Percentiles rank a stretch among this genome's conserved stretches.
Conservation (phyloP, 345 rosid species). For the Corchorus olitorius region DNA sequence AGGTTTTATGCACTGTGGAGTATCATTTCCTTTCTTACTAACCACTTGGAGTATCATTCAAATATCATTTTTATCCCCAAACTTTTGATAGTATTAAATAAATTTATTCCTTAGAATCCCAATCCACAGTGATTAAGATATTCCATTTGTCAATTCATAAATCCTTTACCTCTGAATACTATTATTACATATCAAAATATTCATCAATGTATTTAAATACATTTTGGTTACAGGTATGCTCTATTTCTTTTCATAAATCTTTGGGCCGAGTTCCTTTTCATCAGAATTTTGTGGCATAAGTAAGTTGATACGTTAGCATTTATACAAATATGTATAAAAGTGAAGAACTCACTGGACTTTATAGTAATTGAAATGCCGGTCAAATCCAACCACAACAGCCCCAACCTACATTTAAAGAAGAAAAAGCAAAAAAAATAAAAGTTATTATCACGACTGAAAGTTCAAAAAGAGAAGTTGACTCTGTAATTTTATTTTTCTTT, state of each 20-base stretch:
- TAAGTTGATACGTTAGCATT: neutral
- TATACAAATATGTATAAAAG: neutral
- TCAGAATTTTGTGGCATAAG: neutral
- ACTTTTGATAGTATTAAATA: neutral
- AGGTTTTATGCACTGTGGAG: neutral
- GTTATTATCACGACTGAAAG: neutral
- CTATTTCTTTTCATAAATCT: neutral
- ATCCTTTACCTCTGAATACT: neutral
- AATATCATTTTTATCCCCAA: neutral
- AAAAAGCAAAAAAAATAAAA: constrained; percentile 20
- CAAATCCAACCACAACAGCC: constrained; percentile 95
- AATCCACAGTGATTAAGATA: neutral
- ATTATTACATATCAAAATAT: neutral
- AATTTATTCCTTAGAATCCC: neutral
- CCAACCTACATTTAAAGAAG: constrained; percentile 60
- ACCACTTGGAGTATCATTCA: neutral
- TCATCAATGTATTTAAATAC: neutral
- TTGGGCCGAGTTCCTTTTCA: neutral
- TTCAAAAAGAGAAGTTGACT: neutral
- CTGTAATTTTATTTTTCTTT: too few relatives aligned
- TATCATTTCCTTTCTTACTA: too few relatives aligned
- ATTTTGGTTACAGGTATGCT: neutral
- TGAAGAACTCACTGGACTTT: constrained; percentile 73
- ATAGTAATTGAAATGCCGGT: constrained; percentile 86
- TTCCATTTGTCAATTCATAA: neutral